These are phyloP conservation scores for Trichothecium sympodiale DNA, from an alignment of 2,329 filamentous ascomycete genomes.

Conservation along the genomic window DNA sequence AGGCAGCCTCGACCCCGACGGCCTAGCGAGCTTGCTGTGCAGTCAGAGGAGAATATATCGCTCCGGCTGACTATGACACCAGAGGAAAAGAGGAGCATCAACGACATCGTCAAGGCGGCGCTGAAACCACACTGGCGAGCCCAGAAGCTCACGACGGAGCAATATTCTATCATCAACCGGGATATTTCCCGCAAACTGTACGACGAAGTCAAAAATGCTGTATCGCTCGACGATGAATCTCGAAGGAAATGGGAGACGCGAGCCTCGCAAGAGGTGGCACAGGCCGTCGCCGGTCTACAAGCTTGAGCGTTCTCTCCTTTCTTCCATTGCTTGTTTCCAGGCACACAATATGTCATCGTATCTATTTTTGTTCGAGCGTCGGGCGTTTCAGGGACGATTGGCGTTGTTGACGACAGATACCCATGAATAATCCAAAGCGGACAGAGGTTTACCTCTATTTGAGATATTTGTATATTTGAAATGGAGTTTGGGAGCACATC, in stretches of 20 bases:
- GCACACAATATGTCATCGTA: background rate
- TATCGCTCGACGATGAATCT: constrained; percentile 52
- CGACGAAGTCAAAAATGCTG: constrained; percentile 47
- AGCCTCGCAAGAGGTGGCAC: constrained; percentile 68
- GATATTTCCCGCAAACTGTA: constrained; percentile 84
- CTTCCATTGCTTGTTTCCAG: background rate
- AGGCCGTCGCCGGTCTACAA: constrained; percentile 52
- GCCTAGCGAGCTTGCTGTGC: constrained; percentile 26
- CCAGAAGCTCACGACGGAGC: constrained; percentile 70
- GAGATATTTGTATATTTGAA: too few relatives aligned
- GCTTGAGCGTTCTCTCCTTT: constrained; percentile 21
- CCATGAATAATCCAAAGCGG: too few relatives aligned
- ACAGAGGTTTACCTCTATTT: too few relatives aligned
- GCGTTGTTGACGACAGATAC: too few relatives aligned
- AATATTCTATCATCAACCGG: constrained; percentile 88
- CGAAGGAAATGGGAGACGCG: constrained; percentile 64
- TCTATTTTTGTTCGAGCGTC: background rate
- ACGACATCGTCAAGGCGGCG: constrained; percentile 73
- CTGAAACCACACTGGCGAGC: constrained; percentile 76
- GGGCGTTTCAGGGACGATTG: constrained; percentile 4
- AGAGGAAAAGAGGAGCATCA: constrained; percentile 78
- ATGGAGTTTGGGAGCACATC: too few relatives aligned
- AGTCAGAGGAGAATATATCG: constrained; percentile 58
- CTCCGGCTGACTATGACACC: constrained; percentile 56
- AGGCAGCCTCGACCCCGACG: constrained; percentile 41